Percentiles rank a stretch among this genome's conserved stretches.
Evolutionary conservation across 495 filamentous ascomycete genomes (phyloP).

Genomic region (Tricharina praecox): DNA sequence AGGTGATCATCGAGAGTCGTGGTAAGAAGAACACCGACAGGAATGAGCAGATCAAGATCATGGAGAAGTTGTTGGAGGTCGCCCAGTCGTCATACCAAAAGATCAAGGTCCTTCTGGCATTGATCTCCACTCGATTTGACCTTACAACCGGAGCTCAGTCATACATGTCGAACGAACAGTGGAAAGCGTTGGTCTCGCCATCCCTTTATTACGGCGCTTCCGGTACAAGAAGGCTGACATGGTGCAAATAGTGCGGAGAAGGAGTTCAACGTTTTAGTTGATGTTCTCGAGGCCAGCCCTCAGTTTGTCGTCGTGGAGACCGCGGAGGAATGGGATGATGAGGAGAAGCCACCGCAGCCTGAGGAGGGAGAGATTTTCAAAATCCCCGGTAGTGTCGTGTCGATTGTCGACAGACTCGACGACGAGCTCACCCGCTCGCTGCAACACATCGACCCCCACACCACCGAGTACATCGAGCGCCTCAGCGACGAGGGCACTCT

Average conservation of each 20-base stretch:
- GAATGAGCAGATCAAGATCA: slow-evolving; percentile 79
- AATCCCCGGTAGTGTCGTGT: slow-evolving; percentile 84
- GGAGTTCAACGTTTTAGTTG: slow-evolving; percentile 60
- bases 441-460: slow-evolving; percentile 95
- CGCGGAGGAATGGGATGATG: slow-evolving; percentile 98
- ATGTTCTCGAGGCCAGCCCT: slow-evolving; percentile 57
- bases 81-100: slow-evolving; percentile 79
- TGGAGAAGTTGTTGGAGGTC: slow-evolving; percentile 91
- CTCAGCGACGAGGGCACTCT: slow-evolving; percentile 79
- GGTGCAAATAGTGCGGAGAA: slow-evolving; percentile 48
- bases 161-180: slow-evolving; percentile 91
- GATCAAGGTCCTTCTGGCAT: slow-evolving; percentile 77
- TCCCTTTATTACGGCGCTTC: not conserved
- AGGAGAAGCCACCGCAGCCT: slow-evolving; percentile 71
- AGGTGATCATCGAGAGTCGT: slow-evolving; percentile 80
- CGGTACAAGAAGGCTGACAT: not conserved
- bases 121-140: slow-evolving; percentile 91
- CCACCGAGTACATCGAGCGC: slow-evolving; percentile 93
- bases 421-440: slow-evolving; percentile 93
- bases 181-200: slow-evolving; percentile 49
- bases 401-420: slow-evolving; percentile 85
- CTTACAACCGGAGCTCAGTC: slow-evolving; percentile 62
- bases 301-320: slow-evolving; percentile 72
- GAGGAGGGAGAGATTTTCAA: slow-evolving; percentile 53
- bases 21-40: slow-evolving; percentile 98